Evolutionary conservation across 1,139 yeast genomes (phyloP).

Genomic region (Geotrichum klebahnii): DNA sequence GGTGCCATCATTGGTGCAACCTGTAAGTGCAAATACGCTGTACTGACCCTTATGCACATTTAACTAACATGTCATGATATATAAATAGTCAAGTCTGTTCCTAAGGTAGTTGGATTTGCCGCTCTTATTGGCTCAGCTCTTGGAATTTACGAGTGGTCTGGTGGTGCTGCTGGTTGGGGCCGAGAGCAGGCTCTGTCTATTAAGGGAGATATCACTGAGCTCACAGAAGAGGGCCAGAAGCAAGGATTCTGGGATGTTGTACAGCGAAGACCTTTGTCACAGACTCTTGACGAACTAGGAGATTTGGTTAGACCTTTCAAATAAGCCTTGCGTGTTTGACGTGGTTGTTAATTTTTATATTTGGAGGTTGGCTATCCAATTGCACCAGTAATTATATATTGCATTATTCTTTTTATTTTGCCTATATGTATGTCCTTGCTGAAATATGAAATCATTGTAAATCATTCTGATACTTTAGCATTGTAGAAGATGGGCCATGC

Average conservation of each 20-base stretch:
- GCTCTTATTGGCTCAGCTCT: conserved; percentile 39
- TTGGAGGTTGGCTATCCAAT: too few relatives aligned
- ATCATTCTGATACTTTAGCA: too few relatives aligned
- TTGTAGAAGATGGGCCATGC: too few relatives aligned
- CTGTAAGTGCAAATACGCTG: conserved; percentile 25
- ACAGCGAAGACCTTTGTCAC: conserved; percentile 77
- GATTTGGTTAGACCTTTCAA: conserved; percentile 34
- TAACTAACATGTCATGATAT: background rate
- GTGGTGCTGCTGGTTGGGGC: conserved; percentile 43
- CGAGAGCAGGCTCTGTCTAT: conserved; percentile 36
- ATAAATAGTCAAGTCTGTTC: conserved; percentile 39
- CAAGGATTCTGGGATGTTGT: conserved; percentile 81
- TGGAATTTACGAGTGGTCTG: conserved; percentile 47
- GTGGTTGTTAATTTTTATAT: too few relatives aligned
- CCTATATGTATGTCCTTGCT: too few relatives aligned
- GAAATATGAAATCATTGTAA: too few relatives aligned
- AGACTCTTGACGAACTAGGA: conserved; percentile 74
- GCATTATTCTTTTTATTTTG: background rate
- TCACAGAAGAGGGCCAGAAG: conserved; percentile 44
- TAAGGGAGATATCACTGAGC: conserved; percentile 33
- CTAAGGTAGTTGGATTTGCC: conserved; percentile 47
- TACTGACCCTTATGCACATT: background rate
- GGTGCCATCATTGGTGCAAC: conserved; percentile 46
- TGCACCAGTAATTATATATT: too few relatives aligned
- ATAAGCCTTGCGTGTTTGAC: conserved; percentile 13